Percentiles rank a stretch among this genome's conserved stretches.
Conservation (phyloP, 352 stramenopile genomes). For the Phytophthora macrochlamydospora region DNA sequence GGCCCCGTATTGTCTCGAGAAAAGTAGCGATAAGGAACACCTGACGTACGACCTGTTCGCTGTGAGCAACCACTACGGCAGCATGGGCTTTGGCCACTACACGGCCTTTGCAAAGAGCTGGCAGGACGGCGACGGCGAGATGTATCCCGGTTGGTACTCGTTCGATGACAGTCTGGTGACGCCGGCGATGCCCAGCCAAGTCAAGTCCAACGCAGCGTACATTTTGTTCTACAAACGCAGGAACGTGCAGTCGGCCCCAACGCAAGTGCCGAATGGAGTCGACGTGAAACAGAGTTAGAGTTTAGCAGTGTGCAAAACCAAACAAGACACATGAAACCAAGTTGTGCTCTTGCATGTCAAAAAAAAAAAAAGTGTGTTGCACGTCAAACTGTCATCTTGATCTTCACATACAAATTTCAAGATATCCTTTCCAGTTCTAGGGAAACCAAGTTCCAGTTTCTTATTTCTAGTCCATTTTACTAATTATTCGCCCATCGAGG, state of each 20-base stretch:
- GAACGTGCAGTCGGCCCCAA: conserved; percentile 30
- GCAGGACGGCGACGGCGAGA: conserved; percentile 55
- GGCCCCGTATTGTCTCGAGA: conserved; percentile 74
- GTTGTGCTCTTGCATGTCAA: not conserved
- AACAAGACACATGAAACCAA: not conserved
- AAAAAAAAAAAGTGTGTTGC: too few species aligned
- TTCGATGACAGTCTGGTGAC: conserved; percentile 87
- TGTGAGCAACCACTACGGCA: conserved; percentile 91
- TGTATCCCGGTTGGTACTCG: conserved; percentile 78
- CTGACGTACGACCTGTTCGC: conserved; percentile 88
- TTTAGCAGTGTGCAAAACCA: not conserved
- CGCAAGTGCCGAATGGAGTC: not conserved
- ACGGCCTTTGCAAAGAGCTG: conserved; percentile 85
- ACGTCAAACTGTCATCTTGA: not conserved
- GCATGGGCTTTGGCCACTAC: conserved; percentile 92
- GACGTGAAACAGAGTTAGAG: conserved; percentile 13
- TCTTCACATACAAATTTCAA: not conserved
- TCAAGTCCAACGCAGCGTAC: conserved; percentile 86
- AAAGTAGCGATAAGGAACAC: conserved; percentile 39
- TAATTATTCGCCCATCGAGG: not conserved
- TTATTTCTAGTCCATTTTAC: not conserved
- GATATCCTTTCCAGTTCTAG: not conserved
- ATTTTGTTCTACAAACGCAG: conserved; percentile 91
- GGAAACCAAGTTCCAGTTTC: not conserved
- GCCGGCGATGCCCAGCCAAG: conserved; percentile 51